Percentiles rank a stretch among this genome's conserved stretches.
Evolutionary conservation across 2,329 filamentous ascomycete species (phyloP).

Genomic region (Colletotrichum falcatum): DNA sequence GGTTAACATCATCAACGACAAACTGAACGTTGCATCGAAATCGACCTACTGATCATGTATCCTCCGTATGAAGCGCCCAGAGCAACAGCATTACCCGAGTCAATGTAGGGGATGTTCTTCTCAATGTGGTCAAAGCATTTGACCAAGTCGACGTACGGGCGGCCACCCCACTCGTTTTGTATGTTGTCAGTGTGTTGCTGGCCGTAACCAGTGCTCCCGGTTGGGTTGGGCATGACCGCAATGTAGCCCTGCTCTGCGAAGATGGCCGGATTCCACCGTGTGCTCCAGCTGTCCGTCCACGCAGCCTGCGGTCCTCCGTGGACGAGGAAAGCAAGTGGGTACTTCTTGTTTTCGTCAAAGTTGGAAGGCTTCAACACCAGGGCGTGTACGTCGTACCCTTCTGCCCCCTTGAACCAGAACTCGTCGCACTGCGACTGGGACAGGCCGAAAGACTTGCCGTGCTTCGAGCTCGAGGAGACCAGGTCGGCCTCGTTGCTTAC

Average conservation of each 20-base stretch:
- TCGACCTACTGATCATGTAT: constrained; percentile 75
- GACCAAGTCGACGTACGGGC: constrained; percentile 85
- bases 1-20: constrained; percentile 42
- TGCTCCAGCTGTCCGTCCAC: constrained; percentile 82
- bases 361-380: constrained; percentile 74
- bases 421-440: constrained; percentile 72
- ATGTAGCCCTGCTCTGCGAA: constrained; percentile 92
- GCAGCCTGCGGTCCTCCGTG: constrained; percentile 86
- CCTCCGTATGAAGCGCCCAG: constrained; percentile 81
- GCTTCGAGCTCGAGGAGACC: constrained; percentile 74
- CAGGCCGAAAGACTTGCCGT: constrained; percentile 75
- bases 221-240: constrained; percentile 84
- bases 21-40: constrained; percentile 39
- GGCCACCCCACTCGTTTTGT: constrained; percentile 83
- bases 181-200: constrained; percentile 83
- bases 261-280: constrained; percentile 86
- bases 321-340: constrained; percentile 82
- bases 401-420: constrained; percentile 74
- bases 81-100: constrained; percentile 76
- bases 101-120: constrained; percentile 74
- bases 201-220: constrained; percentile 85
- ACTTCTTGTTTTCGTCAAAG: constrained; percentile 78
- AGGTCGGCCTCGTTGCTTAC: constrained; percentile 51
- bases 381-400: constrained; percentile 75
- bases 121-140: constrained; percentile 81